Evolutionary conservation across 2,329 filamentous ascomycete species (phyloP), one percentile per base, ranked within the genome.

Genomic region (Amphichorda felina): DNA sequence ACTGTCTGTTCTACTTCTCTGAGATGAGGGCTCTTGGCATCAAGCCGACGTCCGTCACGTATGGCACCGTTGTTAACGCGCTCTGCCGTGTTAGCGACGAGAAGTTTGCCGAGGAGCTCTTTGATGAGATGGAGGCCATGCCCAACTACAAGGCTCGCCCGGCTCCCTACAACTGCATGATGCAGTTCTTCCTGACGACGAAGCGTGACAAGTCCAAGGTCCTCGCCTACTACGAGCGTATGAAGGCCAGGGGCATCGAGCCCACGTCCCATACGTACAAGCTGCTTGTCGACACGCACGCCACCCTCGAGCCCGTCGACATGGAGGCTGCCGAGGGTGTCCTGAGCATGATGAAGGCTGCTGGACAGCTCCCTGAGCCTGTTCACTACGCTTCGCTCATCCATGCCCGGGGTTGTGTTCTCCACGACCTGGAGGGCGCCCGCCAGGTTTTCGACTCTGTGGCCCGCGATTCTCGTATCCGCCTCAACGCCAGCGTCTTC

Each of bases 111-210:
- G 91, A 95, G 53, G 87, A 96, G 60, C 76, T 96, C 48, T 98
- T 98, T 53, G 87, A 96, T 53, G 91, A 98, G 65, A 98, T 98
- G 91, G 91, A 98, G 66, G 77, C 81, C 32, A 94, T 94, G 81
- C 82, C 87, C 38, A 98, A 98, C 66, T 98, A 98, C 74, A 96
- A 95, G 68, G 86, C 91, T 28, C 82, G 91, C 8, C 88, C 91
- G 18, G 91, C 91, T 17, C 91, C 91, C 1, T 98, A 98, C 70
- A 95, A 98, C 68, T 94, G 86, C 60, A 83, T 98, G 79, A 98
- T 98, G 77, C 91, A 98, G 56, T 96, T 94, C 65, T 98, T 96
- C 74, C 69, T 96, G 46, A 94, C 85, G 38, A 96, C 89, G 37
- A 96, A 96, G 74, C 85, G 87, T 36, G 89, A 98, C 58, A 89